Evolutionary conservation across 2,329 filamentous ascomycete species (phyloP), one percentile per base, ranked within the genome.

Genomic region (Penicillium sp.): DNA sequence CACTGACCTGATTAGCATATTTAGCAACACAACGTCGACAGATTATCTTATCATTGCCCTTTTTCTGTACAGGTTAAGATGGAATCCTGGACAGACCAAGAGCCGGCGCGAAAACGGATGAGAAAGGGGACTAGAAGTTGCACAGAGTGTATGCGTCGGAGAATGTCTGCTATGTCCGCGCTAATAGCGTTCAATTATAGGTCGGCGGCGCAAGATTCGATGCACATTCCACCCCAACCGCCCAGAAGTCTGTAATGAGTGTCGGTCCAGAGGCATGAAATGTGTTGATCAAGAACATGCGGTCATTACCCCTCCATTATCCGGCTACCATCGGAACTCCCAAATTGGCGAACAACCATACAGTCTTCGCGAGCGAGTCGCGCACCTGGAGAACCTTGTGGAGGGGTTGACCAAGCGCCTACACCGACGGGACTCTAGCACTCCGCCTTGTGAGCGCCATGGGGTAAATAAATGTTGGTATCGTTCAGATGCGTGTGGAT

Each of bases 41-140:
- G 2, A 50, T 21, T 7, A 1, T 35, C 21, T 40, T 48, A 27
- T 25, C 3, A 21, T 55, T 12, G 15, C 3, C 0, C 29, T 17
- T 37, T 52, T 9, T 10, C n/a, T 35, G 10, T 21, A 21, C 7
- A 3, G 3, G 2, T 27, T 42, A 58, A 21, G 38, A 67, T 70
- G 67, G 60, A 61, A 29, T 49, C 57, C 27, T 68, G 54, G 67
- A 60, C 47, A 57, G 63, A 75, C 47, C 67, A 73, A 46, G 74
- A 66, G 1, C 75, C 71, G 3, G 67, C 73, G n/a, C 71, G 71
- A 35, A 78, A 77, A 65, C 77, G 70, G 60, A 77, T 78, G 74
- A 67, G 76, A 45, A 78, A 78, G 45, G 76, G 76, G 21, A 78
- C 76, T 23, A 77, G 73, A 59, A 77, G 75, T 58, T 78, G 76